phyloP scores from a whole-genome alignment of 148 eudicot genomes.

The Nyssa sinensis region DNA sequence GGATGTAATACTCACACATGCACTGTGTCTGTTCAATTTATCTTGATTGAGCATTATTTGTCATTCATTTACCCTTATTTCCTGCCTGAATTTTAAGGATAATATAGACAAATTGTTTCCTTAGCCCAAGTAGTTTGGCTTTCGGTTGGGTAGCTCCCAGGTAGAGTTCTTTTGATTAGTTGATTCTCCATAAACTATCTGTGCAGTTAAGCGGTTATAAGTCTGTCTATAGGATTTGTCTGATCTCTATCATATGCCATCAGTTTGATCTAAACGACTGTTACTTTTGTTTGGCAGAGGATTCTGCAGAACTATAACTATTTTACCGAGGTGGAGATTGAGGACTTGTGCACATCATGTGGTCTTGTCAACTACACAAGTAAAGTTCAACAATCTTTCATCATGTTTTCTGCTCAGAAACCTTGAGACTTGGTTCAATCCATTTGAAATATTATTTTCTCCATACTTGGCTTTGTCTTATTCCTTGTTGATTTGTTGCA shows the following conservation, averaged over 20 bases:
- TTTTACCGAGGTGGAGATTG: conserved; percentile 72
- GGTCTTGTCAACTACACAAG: conserved; percentile 74
- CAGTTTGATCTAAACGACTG: not conserved
- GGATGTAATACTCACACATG: too few species aligned
- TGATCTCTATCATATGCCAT: not conserved
- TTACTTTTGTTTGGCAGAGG: conserved; percentile 34
- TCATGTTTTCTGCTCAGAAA: conserved; percentile 83
- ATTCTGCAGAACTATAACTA: conserved; percentile 37
- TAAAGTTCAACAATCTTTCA: conserved; percentile 70
- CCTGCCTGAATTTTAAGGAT: too few species aligned
- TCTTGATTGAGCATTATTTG: too few species aligned
- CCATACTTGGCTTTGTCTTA: not conserved
- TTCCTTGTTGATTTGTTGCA: not conserved
- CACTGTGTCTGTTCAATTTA: too few species aligned
- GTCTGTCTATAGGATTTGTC: too few species aligned
- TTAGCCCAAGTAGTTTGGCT: too few species aligned
- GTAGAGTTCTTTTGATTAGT: too few species aligned
- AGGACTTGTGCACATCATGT: conserved; percentile 78
- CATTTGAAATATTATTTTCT: conserved; percentile 6
- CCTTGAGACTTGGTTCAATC: conserved; percentile 38
- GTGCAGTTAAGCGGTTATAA: not conserved
- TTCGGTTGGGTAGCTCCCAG: too few species aligned
- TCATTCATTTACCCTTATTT: too few species aligned
- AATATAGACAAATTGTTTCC: too few species aligned
- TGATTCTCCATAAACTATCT: too few species aligned